A percentile compares a stretch with the other conserved stretches of the same genome.
Conservation (phyloP, 306 rosid genomes). For the Prunus kanzakura region DNA sequence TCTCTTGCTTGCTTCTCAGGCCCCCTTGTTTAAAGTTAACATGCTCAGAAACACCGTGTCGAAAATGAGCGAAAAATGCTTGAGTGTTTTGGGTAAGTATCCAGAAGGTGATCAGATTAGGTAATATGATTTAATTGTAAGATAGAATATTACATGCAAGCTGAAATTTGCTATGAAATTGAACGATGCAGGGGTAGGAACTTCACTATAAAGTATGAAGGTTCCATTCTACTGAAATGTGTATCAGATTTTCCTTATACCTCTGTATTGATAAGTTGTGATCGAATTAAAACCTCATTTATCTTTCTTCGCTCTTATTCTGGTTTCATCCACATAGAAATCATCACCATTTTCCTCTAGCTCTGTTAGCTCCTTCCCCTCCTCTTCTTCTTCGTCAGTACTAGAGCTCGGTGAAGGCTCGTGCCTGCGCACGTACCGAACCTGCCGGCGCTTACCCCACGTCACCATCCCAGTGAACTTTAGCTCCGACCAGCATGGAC, state of each 20-base stretch:
- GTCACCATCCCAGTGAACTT: constrained; percentile 60
- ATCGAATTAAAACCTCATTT: not conserved
- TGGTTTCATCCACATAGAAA: constrained; percentile 19
- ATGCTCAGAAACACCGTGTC: constrained; percentile 32
- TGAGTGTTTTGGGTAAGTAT: constrained; percentile 36
- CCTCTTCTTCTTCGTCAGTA: constrained; percentile 6
- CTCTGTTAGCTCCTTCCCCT: not conserved
- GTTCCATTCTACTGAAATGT: not conserved
- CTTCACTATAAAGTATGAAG: constrained; percentile 28
- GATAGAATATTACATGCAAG: not conserved
- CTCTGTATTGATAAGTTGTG: not conserved
- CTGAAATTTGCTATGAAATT: not conserved
- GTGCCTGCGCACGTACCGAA: constrained; percentile 44
- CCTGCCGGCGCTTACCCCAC: constrained; percentile 79
- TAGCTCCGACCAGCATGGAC: constrained; percentile 61
- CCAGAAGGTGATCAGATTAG: not conserved
- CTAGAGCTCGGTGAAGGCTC: constrained; percentile 23
- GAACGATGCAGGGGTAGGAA: constrained; percentile 34
- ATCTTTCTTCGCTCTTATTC: not conserved
- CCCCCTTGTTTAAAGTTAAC: constrained; percentile 24
- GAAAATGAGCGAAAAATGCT: constrained; percentile 36
- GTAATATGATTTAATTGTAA: not conserved
- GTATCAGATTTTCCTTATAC: not conserved
- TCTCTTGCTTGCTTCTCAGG: constrained; percentile 22
- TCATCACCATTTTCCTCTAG: not conserved